A percentile compares a stretch with the other conserved stretches of the same genome.
Evolutionary conservation across 1,284 basidiomycete genomes (phyloP).

Genomic region (Ganoderma multipileum): DNA sequence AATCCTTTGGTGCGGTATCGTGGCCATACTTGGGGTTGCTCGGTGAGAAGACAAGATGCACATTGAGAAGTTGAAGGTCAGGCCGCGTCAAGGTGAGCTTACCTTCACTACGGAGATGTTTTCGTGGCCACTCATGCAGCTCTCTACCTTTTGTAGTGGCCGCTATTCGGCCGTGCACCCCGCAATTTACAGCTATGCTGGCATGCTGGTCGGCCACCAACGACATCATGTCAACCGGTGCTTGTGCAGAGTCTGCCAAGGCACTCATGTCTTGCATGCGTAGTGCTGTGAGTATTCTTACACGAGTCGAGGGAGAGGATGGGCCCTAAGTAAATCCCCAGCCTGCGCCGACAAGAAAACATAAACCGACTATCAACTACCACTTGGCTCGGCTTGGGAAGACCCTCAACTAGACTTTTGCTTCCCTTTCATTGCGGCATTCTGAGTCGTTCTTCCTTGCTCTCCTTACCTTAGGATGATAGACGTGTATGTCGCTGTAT

Average conservation of each 20-base stretch:
- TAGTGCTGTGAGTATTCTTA: conserved; percentile 68
- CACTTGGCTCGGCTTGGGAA: conserved; percentile 82
- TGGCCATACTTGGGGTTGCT: conserved; percentile 6
- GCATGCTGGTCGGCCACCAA: conserved; percentile 90
- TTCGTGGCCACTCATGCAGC: neutral
- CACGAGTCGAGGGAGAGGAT: conserved; percentile 10
- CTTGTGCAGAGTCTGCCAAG: conserved; percentile 74
- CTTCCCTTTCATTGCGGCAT: neutral
- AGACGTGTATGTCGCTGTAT: conserved; percentile 27
- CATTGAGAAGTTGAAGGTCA: conserved; percentile 82
- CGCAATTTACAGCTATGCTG: conserved; percentile 84
- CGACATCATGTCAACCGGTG: conserved; percentile 68
- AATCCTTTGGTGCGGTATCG: neutral
- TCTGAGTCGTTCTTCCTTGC: neutral
- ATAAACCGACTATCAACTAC: conserved; percentile 83
- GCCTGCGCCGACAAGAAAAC: conserved; percentile 70
- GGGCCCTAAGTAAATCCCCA: conserved; percentile 36
- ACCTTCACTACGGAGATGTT: neutral
- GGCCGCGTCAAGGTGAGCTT: conserved; percentile 75
- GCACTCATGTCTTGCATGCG: conserved; percentile 87
- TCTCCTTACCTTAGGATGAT: conserved; percentile 13
- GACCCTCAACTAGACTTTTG: conserved; percentile 59
- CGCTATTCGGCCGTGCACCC: conserved; percentile 48
- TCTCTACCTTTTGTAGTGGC: conserved; percentile 13
- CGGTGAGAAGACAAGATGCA: conserved; percentile 53